These are phyloP conservation scores for Ganoderma multipileum DNA, from an alignment of 1,284 basidiomycete species.

Conservation along the genomic window DNA sequence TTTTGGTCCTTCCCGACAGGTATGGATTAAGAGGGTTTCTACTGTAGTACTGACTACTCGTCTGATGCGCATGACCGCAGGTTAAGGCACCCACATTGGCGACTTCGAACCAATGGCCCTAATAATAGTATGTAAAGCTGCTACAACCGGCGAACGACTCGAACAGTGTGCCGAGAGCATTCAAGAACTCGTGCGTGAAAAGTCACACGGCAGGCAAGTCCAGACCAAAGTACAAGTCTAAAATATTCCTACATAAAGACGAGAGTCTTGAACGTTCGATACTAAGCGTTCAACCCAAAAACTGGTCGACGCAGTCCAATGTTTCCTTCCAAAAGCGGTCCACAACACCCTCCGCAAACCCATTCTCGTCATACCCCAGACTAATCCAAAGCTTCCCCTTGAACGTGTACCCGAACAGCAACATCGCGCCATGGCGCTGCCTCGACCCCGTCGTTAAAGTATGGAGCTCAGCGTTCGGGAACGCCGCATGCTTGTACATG, in stretches of 20 bases:
- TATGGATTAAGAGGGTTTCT: too few relatives aligned
- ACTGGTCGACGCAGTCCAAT: conserved; percentile 58
- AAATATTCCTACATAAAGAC: background rate
- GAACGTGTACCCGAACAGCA: conserved; percentile 82
- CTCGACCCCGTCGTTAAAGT: conserved; percentile 80
- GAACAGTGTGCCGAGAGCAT: background rate
- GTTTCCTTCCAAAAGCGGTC: conserved; percentile 64
- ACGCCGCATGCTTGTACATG: conserved; percentile 72
- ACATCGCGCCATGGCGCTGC: conserved; percentile 73
- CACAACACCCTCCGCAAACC: conserved; percentile 65
- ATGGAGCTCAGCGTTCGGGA: conserved; percentile 62
- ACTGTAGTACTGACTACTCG: too few relatives aligned
- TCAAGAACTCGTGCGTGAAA: background rate
- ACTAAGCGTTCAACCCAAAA: conserved; percentile 38
- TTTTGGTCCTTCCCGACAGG: too few relatives aligned
- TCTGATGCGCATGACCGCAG: too few relatives aligned
- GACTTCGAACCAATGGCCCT: too few relatives aligned
- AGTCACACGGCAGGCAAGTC: background rate
- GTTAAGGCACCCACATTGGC: too few relatives aligned
- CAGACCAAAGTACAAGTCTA: background rate
- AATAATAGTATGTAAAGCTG: too few relatives aligned
- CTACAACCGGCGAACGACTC: background rate
- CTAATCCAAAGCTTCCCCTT: conserved; percentile 75
- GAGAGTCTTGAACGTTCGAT: background rate
- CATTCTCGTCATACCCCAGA: conserved; percentile 77